These are phyloP conservation scores for Suillus clintonianus DNA, from an alignment of 768 basidiomycete species.

Conservation along the genomic window DNA sequence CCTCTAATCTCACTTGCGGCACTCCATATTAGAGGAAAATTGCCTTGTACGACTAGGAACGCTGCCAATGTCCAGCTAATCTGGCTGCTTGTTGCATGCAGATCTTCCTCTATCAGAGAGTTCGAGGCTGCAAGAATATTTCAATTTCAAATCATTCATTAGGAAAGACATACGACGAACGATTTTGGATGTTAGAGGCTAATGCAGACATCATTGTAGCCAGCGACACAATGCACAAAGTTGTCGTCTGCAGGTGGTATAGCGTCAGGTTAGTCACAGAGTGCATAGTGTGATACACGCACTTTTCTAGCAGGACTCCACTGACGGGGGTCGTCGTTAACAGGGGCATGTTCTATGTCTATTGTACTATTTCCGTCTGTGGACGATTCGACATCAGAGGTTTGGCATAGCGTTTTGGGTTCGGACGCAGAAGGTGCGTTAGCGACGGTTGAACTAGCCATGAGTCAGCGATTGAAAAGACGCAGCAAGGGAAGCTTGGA, in stretches of 20 bases:
- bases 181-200: conserved; percentile 29
- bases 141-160: not conserved
- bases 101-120: conserved; percentile 54
- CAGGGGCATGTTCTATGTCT: conserved; percentile 41
- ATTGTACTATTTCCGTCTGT: not conserved
- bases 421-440: not conserved
- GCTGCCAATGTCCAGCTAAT: conserved; percentile 69
- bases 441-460: not conserved
- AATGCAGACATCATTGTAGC: conserved; percentile 24
- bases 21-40: conserved; percentile 67
- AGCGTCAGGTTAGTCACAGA: not conserved
- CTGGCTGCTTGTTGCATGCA: conserved; percentile 59
- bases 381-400: not conserved
- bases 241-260: conserved; percentile 18
- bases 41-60: conserved; percentile 73
- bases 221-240: conserved; percentile 27
- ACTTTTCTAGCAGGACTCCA: conserved; percentile 64
- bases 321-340: conserved; percentile 61
- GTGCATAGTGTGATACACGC: conserved; percentile 5
- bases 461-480: not conserved
- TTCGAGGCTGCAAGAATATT: conserved; percentile 53
- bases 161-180: conserved; percentile 15
- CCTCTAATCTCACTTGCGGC: conserved; percentile 76
- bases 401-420: not conserved
- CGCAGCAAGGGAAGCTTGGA: not conserved